Percentiles rank a stretch among this genome's conserved stretches.
Conservation (phyloP, 306 rosid species). For the Malus fusca region DNA sequence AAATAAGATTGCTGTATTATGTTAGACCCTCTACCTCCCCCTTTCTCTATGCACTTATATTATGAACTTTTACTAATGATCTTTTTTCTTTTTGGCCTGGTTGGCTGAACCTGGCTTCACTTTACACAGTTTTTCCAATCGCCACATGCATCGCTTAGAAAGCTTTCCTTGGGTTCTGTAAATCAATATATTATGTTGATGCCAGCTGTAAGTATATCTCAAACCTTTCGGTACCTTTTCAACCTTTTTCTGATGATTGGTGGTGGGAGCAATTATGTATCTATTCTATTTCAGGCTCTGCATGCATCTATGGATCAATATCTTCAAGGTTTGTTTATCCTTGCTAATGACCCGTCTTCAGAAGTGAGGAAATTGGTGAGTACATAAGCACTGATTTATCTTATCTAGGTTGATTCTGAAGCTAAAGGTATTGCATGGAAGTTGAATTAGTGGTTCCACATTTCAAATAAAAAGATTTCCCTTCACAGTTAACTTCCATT, state of each 20-base stretch:
- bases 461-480: neutral
- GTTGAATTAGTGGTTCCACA: neutral
- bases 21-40: neutral
- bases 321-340: conserved; percentile 90
- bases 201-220: conserved; percentile 74
- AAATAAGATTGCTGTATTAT: neutral
- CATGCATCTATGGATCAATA: conserved; percentile 76
- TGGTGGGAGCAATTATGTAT: conserved; percentile 7
- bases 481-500: neutral
- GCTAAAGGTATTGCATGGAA: neutral
- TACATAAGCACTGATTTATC: conserved; percentile 14
- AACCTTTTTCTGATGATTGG: conserved; percentile 17
- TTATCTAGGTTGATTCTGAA: neutral
- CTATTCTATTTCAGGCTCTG: conserved; percentile 51
- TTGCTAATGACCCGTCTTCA: conserved; percentile 66
- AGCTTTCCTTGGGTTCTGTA: conserved; percentile 89
- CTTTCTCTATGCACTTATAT: neutral
- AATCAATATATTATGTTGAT: conserved; percentile 91
- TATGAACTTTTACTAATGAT: neutral
- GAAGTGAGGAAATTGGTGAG: conserved; percentile 95
- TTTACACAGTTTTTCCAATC: conserved; percentile 79
- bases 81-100: neutral
- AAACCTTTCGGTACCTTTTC: conserved; percentile 7
- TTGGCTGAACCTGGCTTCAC: conserved; percentile 7
- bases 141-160: conserved; percentile 74